Evolutionary conservation across 1,284 basidiomycete species (phyloP).

Genomic region (Puccinia horiana): DNA sequence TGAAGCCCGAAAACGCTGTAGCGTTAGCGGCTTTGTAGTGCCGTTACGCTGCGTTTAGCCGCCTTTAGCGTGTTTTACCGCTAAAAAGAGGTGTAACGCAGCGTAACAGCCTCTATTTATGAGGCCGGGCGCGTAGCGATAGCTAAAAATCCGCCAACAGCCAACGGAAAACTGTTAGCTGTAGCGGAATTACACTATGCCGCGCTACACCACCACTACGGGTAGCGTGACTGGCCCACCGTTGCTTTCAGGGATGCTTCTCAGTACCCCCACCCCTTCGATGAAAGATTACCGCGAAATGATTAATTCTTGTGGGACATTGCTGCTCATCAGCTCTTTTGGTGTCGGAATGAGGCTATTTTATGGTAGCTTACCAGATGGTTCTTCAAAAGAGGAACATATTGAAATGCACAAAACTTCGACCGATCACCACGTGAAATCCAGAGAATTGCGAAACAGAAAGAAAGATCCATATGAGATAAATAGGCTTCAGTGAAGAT

Average conservation of each 20-base stretch:
- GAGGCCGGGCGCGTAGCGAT: too few species aligned
- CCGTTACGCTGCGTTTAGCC: too few species aligned
- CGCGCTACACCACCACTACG: too few species aligned
- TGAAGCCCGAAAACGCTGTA: too few species aligned
- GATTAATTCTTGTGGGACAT: not conserved
- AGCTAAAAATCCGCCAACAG: too few species aligned
- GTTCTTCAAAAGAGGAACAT: not conserved
- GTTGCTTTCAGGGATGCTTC: slow-evolving; percentile 6
- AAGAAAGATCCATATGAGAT: slow-evolving; percentile 1
- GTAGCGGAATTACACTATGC: too few species aligned
- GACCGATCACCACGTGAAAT: not conserved
- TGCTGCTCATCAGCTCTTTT: slow-evolving; percentile 13
- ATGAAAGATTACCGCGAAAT: slow-evolving; percentile 11
- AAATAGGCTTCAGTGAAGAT: not conserved
- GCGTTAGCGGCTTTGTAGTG: too few species aligned
- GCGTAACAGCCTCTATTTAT: too few species aligned
- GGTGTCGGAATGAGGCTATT: slow-evolving; percentile 25
- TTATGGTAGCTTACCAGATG: not conserved
- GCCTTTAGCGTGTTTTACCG: too few species aligned
- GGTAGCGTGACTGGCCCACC: too few species aligned
- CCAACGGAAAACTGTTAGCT: too few species aligned
- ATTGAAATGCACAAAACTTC: not conserved
- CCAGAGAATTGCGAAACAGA: slow-evolving; percentile 3
- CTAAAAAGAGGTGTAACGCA: too few species aligned
- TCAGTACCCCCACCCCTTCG: slow-evolving; percentile 12